Base-by-base conservation (phyloP, 176 grass and related monocot species). In the Luzula sylvatica region DNA sequence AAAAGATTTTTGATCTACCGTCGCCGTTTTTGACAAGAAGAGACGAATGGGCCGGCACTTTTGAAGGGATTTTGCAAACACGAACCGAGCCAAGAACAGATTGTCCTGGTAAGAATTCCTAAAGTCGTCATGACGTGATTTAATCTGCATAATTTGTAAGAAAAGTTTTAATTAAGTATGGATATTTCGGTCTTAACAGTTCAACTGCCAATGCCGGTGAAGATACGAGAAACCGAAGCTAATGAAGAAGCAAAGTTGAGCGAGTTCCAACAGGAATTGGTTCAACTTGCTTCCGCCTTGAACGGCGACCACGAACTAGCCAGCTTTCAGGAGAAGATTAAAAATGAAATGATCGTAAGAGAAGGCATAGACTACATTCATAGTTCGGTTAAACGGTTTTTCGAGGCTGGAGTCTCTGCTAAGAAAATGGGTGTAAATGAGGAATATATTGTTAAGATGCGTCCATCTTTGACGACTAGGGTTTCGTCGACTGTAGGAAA, bases 361-460 rank as follows among this genome's bases (percentile, higher is more conserved):
- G 78, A 98, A 69, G 92, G 92, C 58, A 98, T 86, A 25, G n/a
- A 53, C n/a, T 98, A 98, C 61, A 79, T 87, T 61, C 63, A 61
- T 50, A 30, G 3, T 22, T 66, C 85, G 0, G 75, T 98, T 1
- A 82, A 56, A 39, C 78, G 71, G 3, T 98, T 80, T 76, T 90
- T 98, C 12, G 75, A 90, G 74, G 85, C 92, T 1, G 81, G 92
- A 64, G 58, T 47, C 23, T 71, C 54, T 0, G 85, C 92, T 11
- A 82, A 73, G 72, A 65, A 41, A 50, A 87, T 94, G 92, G 92
- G 81, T 20, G 78, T 86, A 8, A 49, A 83, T 42, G 75, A 72
- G 2, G 92, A 90, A 27, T 85, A 90, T 50, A 90, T 98, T 15
- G 85, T 98, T 65, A 66, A 88, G 72, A 98, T 98, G 92, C 89